These are phyloP conservation scores for Talaromyces sp. DNA, from an alignment of 2,329 filamentous ascomycete genomes.

Conservation along the genomic window DNA sequence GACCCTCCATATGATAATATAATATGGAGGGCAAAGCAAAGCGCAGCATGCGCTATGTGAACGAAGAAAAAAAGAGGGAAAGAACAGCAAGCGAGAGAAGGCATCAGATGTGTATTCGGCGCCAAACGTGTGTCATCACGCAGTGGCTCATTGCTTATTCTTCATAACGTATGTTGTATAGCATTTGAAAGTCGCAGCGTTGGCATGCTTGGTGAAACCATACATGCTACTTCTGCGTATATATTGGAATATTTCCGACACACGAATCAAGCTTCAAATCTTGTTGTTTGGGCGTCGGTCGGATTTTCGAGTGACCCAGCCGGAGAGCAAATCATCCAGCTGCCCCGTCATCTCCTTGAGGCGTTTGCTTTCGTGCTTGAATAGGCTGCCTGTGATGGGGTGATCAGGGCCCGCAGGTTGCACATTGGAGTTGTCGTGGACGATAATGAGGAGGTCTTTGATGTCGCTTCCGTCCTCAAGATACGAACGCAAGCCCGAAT, in stretches of 20 bases:
- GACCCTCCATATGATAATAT: neutral
- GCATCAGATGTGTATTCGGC: neutral
- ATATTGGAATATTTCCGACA: neutral
- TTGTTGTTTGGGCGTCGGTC: slow-evolving; percentile 17
- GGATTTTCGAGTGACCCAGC: slow-evolving; percentile 58
- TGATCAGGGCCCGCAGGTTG: slow-evolving; percentile 76
- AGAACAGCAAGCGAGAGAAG: slow-evolving; percentile 1
- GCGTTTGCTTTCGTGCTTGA: slow-evolving; percentile 79
- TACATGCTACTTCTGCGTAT: neutral
- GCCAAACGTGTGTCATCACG: neutral
- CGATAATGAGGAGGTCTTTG: slow-evolving; percentile 80
- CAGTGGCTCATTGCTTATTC: neutral
- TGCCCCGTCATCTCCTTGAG: slow-evolving; percentile 83
- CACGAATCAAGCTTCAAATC: slow-evolving; percentile 11
- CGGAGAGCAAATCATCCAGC: slow-evolving; percentile 79
- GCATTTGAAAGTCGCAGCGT: neutral
- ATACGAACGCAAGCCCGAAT: slow-evolving; percentile 77
- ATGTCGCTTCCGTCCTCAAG: slow-evolving; percentile 87
- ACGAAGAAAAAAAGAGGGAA: slow-evolving; percentile 11
- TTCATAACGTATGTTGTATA: neutral
- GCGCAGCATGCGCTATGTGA: neutral
- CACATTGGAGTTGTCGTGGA: slow-evolving; percentile 85
- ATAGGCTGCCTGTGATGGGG: slow-evolving; percentile 72
- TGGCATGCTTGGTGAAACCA: neutral
- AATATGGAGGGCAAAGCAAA: neutral